Conservation (phyloP, 163 green algal genomes). For the Scenedesmus sp. region DNA sequence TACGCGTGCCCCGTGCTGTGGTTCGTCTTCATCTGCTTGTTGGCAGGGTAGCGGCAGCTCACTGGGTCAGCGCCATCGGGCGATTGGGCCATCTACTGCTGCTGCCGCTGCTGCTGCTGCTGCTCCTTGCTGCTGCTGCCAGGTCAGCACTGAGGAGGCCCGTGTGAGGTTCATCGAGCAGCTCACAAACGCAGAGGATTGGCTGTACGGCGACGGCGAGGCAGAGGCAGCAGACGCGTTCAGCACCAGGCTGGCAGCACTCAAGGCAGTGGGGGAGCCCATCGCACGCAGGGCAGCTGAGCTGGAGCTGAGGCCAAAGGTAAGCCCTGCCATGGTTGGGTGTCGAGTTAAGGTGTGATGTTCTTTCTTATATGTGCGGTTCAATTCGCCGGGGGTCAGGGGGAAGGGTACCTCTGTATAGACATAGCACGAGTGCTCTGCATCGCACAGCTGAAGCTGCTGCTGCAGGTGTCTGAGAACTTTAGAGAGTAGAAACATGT, state of each 20-base stretch:
- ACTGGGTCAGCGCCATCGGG: no score
- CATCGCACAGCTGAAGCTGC: no score
- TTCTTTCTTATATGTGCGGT: no score
- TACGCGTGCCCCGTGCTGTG: no score
- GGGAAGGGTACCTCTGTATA: no score
- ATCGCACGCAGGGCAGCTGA: constrained; percentile 78
- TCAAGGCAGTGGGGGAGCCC: constrained; percentile 75
- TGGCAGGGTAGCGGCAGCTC: no score
- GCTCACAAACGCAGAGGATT: constrained; percentile 94
- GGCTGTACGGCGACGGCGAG: constrained; percentile 95
- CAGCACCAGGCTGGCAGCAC: constrained; percentile 66
- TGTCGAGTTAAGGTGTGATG: no score
- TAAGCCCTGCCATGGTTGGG: neutral
- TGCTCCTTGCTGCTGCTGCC: constrained; percentile 23
- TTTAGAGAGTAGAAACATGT: no score
- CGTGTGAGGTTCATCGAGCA: constrained; percentile 73
- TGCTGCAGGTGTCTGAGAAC: no score
- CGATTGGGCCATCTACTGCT: neutral
- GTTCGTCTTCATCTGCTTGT: no score
- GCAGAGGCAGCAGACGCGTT: constrained; percentile 73
- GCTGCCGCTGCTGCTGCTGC: neutral
- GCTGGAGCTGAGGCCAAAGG: constrained; percentile 63
- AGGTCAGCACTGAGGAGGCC: constrained; percentile 86
- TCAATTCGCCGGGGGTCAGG: no score
- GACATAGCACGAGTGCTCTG: no score